These are phyloP conservation scores for Austropuccinia psidii DNA, from an alignment of 1,284 basidiomycete species.

Conservation along the genomic window DNA sequence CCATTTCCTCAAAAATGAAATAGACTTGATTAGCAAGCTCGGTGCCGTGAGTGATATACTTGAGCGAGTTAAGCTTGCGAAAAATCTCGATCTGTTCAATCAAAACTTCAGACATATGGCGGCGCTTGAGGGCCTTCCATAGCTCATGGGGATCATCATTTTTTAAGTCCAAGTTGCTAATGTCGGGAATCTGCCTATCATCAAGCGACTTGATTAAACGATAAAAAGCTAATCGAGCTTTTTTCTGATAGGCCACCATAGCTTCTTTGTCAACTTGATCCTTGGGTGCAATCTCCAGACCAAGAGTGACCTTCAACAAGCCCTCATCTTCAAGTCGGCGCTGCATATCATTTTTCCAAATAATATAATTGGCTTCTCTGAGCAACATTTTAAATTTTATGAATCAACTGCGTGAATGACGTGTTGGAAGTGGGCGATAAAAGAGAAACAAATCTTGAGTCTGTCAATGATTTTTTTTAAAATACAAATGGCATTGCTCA, in stretches of 20 bases:
- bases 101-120: background rate
- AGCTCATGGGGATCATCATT: conserved; percentile 11
- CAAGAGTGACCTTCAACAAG: conserved; percentile 5
- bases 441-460: too few relatives aligned
- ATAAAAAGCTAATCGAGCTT: conserved; percentile 19
- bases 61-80: background rate
- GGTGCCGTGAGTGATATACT: background rate
- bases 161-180: background rate
- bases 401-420: too few relatives aligned
- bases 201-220: conserved; percentile 8
- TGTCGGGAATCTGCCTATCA: background rate
- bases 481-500: too few relatives aligned
- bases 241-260: background rate
- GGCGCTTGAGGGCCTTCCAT: background rate
- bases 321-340: conserved; percentile 9
- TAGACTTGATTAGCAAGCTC: background rate
- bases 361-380: background rate
- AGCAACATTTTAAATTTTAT: background rate
- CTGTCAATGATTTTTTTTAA: too few relatives aligned
- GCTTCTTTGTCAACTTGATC: background rate
- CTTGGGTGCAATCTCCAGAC: background rate
- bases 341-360: conserved; percentile 16
- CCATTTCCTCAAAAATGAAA: background rate
- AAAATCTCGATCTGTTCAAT: background rate
- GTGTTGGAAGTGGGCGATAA: too few relatives aligned